A percentile compares a stretch with the other conserved stretches of the same genome.
These are phyloP conservation scores for Dendrobium nobile DNA, from an alignment of 106 monocot species.

Conservation along the genomic window DNA sequence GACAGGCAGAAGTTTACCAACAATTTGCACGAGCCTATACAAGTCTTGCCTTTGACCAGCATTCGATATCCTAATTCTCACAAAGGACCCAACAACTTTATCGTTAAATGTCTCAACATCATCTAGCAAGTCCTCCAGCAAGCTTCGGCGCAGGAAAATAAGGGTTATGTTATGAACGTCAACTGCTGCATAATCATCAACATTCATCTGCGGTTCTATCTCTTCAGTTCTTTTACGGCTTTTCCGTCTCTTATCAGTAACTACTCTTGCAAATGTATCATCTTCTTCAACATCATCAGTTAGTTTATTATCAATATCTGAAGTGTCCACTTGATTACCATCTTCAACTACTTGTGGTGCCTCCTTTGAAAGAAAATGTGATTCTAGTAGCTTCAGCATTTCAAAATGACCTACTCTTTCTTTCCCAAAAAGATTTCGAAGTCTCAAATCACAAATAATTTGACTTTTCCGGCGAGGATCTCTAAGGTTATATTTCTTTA, in stretches of 20 bases:
- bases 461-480: slow-evolving; percentile 98
- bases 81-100: slow-evolving; percentile 82
- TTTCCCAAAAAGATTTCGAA: slow-evolving; percentile 78
- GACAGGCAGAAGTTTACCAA: slow-evolving; percentile 41
- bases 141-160: slow-evolving; percentile 73
- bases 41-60: slow-evolving; percentile 77
- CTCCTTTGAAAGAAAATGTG: slow-evolving; percentile 79
- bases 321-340: slow-evolving; percentile 32
- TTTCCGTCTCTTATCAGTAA: slow-evolving; percentile 54
- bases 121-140: slow-evolving; percentile 89
- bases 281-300: slow-evolving; percentile 49
- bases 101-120: slow-evolving; percentile 59
- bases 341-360: slow-evolving; percentile 35
- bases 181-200: slow-evolving; percentile 91
- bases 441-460: slow-evolving; percentile 81
- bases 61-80: slow-evolving; percentile 85
- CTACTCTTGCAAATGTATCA: slow-evolving; percentile 27
- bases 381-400: slow-evolving; percentile 94
- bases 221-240: slow-evolving; percentile 44
- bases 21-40: slow-evolving; percentile 86
- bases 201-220: slow-evolving; percentile 37
- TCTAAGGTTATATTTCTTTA: slow-evolving; percentile 75
- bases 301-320: slow-evolving; percentile 51
- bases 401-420: slow-evolving; percentile 75
- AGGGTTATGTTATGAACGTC: slow-evolving; percentile 87